Percentiles rank a stretch among this genome's conserved stretches.
Evolutionary conservation across 2,329 filamentous ascomycete genomes (phyloP).

Genomic region (Massarina eburnea): DNA sequence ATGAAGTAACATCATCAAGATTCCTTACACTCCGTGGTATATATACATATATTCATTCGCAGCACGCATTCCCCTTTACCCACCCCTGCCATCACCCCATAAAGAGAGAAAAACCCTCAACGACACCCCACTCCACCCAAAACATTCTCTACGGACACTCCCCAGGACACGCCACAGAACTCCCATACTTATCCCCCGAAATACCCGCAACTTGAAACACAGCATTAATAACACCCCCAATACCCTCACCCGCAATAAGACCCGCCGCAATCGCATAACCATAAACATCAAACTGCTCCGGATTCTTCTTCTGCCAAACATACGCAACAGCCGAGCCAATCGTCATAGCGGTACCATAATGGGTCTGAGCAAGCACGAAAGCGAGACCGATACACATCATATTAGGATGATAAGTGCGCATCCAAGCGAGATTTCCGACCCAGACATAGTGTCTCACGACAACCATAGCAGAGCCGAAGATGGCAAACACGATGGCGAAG

Average conservation of each 20-base stretch:
- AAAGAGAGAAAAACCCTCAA: too few species aligned
- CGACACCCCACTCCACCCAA: background rate
- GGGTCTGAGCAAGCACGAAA: conserved; percentile 59
- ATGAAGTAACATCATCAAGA: too few species aligned
- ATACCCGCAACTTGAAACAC: conserved; percentile 51
- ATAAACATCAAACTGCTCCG: conserved; percentile 58
- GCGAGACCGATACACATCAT: conserved; percentile 63
- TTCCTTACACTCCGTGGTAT: too few species aligned
- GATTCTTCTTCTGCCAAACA: conserved; percentile 58
- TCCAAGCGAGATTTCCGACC: conserved; percentile 56
- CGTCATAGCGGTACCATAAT: conserved; percentile 61
- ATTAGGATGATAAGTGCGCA: conserved; percentile 60
- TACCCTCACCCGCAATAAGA: conserved; percentile 64
- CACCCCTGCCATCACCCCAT: too few species aligned
- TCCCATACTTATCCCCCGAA: conserved; percentile 45
- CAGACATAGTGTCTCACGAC: conserved; percentile 59
- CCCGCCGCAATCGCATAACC: conserved; percentile 63
- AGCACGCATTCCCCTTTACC: too few species aligned
- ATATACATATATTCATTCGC: too few species aligned
- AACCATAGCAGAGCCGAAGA: conserved; percentile 56
- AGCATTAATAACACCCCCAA: conserved; percentile 65
- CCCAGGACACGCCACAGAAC: conserved; percentile 46
- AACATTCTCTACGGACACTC: conserved; percentile 1
- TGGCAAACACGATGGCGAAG: conserved; percentile 59
- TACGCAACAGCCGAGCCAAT: conserved; percentile 57